Percentiles rank a stretch among this genome's conserved stretches.
phyloP scores from a whole-genome alignment of 169 alveolate genomes.

The Babesia divergens region DNA sequence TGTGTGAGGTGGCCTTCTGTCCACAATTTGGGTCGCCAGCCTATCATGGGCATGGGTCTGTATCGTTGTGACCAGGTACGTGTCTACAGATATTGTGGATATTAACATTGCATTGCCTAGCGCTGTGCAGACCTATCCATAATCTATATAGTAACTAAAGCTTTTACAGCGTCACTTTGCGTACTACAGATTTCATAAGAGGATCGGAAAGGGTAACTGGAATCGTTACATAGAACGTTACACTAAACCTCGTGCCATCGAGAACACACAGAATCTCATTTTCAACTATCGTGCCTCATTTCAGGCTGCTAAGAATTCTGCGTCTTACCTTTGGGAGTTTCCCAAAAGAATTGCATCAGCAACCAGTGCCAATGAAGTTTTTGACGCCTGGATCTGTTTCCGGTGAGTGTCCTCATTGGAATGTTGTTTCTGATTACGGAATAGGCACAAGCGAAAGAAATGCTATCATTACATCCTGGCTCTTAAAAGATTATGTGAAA shows the following conservation, averaged over 20 bases:
- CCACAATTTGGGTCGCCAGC: too few relatives aligned
- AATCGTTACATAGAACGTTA: conserved; percentile 75
- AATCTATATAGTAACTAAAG: neutral
- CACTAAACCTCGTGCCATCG: conserved; percentile 72
- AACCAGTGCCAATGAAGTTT: conserved; percentile 75
- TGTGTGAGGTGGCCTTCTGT: too few relatives aligned
- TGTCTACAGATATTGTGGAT: too few relatives aligned
- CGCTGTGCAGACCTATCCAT: neutral
- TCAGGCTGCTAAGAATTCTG: conserved; percentile 70
- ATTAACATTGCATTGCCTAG: too few relatives aligned
- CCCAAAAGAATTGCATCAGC: conserved; percentile 78
- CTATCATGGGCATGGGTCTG: too few relatives aligned
- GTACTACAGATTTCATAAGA: conserved; percentile 80
- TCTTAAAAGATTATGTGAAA: conserved; percentile 73
- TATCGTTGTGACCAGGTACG: too few relatives aligned
- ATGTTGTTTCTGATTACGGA: neutral
- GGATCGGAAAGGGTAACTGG: conserved; percentile 81
- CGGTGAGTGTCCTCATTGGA: conserved; percentile 7
- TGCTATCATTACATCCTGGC: conserved; percentile 73
- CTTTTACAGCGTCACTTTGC: conserved; percentile 56
- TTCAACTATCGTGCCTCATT: conserved; percentile 73
- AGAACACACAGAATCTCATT: conserved; percentile 72
- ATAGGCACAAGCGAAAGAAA: conserved; percentile 69
- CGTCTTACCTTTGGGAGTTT: conserved; percentile 72
- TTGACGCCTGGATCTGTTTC: conserved; percentile 76